A percentile compares a stretch with the other conserved stretches of the same genome.
These are phyloP conservation scores for Elaeis guineensis DNA, from an alignment of 176 grass and related monocot genomes.

Conservation along the genomic window DNA sequence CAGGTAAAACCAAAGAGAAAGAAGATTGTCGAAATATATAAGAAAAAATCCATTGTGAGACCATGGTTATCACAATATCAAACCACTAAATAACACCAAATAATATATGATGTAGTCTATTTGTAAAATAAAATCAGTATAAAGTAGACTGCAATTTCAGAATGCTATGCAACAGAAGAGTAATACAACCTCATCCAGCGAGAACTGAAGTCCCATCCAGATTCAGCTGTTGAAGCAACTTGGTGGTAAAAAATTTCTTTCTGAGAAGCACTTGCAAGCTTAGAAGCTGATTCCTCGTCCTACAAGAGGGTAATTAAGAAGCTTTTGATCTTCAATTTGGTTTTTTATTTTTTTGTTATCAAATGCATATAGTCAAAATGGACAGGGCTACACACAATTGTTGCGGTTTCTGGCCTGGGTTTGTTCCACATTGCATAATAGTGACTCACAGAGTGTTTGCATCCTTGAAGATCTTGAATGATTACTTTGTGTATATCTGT, in stretches of 20 bases:
- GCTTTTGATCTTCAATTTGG: no score
- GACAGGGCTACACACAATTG: conserved; percentile 34
- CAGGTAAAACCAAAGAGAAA: no score
- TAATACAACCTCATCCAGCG: conserved; percentile 86
- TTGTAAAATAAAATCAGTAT: no score
- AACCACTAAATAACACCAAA: no score
- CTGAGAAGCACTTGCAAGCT: conserved; percentile 35
- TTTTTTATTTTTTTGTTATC: background rate
- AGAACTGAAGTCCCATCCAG: conserved; percentile 99
- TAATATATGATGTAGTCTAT: no score
- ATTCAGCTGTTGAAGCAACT: conserved; percentile 84
- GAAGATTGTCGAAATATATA: no score
- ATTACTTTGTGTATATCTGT: conserved; percentile 73
- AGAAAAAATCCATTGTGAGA: no score
- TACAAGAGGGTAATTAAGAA: conserved; percentile 6
- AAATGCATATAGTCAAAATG: background rate
- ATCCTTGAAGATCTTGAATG: conserved; percentile 49
- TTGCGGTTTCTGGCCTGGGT: conserved; percentile 87
- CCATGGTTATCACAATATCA: no score
- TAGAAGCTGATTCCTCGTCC: conserved; percentile 64
- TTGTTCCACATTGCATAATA: conserved; percentile 89
- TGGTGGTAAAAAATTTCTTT: conserved; percentile 65
- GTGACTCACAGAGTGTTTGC: conserved; percentile 43
- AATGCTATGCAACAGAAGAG: background rate
- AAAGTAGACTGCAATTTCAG: background rate